phyloP scores from a whole-genome alignment of 2,329 filamentous ascomycete species.

The Kalmusia sp. region DNA sequence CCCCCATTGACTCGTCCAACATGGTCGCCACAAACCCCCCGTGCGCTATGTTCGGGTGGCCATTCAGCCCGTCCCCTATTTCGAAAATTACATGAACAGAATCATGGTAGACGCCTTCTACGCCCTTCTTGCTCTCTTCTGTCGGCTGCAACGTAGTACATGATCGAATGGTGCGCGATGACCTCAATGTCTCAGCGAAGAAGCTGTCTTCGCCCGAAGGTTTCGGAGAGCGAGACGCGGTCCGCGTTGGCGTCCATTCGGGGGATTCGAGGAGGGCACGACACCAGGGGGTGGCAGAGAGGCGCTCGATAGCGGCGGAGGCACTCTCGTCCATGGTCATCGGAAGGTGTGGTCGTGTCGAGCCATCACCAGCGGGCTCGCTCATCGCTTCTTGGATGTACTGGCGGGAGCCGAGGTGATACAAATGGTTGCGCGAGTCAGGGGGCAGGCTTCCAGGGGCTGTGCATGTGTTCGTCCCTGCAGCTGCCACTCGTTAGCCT shows the following conservation, averaged over 20 bases:
- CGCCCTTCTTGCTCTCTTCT: conserved; percentile 18
- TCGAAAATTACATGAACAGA: conserved; percentile 50
- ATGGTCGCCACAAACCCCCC: conserved; percentile 65
- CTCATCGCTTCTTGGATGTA: background rate
- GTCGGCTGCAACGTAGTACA: conserved; percentile 32
- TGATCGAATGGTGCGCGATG: conserved; percentile 55
- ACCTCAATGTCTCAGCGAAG: conserved; percentile 61
- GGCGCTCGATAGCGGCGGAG: conserved; percentile 21
- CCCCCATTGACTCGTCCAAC: conserved; percentile 66
- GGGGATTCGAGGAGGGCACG: conserved; percentile 52
- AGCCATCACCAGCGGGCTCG: background rate
- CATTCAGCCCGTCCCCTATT: conserved; percentile 62
- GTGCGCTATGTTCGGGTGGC: conserved; percentile 61
- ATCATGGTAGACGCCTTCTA: conserved; percentile 28
- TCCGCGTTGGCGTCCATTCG: conserved; percentile 49
- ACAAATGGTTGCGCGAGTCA: background rate
- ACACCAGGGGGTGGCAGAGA: conserved; percentile 58
- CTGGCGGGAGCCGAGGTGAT: conserved; percentile 5
- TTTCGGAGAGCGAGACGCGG: conserved; percentile 39
- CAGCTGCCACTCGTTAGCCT: too few species aligned
- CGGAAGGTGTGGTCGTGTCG: background rate
- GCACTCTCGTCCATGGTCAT: conserved; percentile 26
- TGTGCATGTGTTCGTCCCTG: too few species aligned
- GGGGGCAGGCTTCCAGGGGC: too few species aligned
- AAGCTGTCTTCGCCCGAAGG: conserved; percentile 58